Base-by-base conservation (phyloP, 192 early-diverging fungal genomes). In the Backusella luteola region DNA sequence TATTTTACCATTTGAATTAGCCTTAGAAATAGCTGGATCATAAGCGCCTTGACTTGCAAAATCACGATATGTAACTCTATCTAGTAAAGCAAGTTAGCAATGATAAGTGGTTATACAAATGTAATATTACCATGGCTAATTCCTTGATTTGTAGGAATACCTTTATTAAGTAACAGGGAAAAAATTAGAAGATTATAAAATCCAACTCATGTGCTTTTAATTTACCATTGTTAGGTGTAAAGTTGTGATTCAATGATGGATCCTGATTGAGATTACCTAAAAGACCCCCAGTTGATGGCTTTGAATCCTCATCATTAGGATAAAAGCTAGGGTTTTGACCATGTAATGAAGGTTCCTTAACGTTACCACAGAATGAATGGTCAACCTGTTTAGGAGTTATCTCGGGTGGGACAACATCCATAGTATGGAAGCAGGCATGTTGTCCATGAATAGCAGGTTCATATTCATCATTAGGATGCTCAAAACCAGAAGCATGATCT, bases 311-410 rank as follows among this genome's bases (percentile, higher is more conserved):
- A 0, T 69, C 21, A 39, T 71, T 11, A 71, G 6, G 26, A 15
- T 71, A 71, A n/a, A 71, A 71, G 17, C 70, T 71, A 49, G 70
- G 70, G 29, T 46, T 71, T 34, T 71, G 70, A 34, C 70, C 70
- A 42, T 71, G 39, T 15, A 71, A 19, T 34, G 41, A 41, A 44
- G 70, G 70, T 32, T 71, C 70, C 1, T 71, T 21, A 1, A 69
- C 1, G 21, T 38, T 6, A 38, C 21, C 68, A 21, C 68, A 69
- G n/a, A 69, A 69, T 39, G 35, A 35, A 21, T 69, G 68, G 3
- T 19, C 21, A 26, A 41, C 34, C 9, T 39, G 56, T 29, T 29
- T 63, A 29, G 56, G 56, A 29, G 21, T 63, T 29, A 63, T 63
- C 26, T 63, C 56, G 21, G 56, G 56, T 63, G 56, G 26, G 11